Conservation (phyloP, 2,329 filamentous ascomycete species). For the Aspergillus persii region DNA sequence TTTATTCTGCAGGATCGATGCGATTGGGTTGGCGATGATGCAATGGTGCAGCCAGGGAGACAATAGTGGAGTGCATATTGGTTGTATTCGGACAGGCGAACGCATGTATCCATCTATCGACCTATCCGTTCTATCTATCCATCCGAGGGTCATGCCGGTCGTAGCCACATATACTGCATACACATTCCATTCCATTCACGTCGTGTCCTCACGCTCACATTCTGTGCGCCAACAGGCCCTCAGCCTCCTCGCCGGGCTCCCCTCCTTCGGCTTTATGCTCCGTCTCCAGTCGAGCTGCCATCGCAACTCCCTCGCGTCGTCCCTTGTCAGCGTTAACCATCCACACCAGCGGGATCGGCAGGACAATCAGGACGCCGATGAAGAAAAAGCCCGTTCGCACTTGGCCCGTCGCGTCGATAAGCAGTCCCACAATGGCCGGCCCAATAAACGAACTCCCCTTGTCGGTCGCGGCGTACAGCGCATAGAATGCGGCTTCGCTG, state of each 20-base stretch:
- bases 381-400: slow-evolving; percentile 87
- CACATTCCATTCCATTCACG: background rate
- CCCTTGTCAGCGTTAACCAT: slow-evolving; percentile 56
- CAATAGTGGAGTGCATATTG: background rate
- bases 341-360: slow-evolving; percentile 78
- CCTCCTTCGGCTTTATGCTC: slow-evolving; percentile 7
- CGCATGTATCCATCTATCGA: background rate
- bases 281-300: slow-evolving; percentile 25
- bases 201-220: background rate
- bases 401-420: slow-evolving; percentile 74
- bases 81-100: background rate
- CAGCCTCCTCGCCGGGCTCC: slow-evolving; percentile 26
- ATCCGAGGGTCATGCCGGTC: background rate
- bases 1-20: background rate
- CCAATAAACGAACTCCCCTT: slow-evolving; percentile 90
- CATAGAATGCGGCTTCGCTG: slow-evolving; percentile 89
- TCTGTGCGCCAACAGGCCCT: slow-evolving; percentile 25
- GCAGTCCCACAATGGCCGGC: slow-evolving; percentile 81
- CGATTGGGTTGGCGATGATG: background rate
- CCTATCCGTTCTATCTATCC: background rate
- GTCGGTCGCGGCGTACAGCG: slow-evolving; percentile 90
- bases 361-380: slow-evolving; percentile 71
- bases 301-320: slow-evolving; percentile 30
- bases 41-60: background rate
- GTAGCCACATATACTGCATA: background rate